Evolutionary conservation across 768 basidiomycete genomes (phyloP), one percentile per base, ranked within the genome.

Genomic region (Boletellus emodensis): DNA sequence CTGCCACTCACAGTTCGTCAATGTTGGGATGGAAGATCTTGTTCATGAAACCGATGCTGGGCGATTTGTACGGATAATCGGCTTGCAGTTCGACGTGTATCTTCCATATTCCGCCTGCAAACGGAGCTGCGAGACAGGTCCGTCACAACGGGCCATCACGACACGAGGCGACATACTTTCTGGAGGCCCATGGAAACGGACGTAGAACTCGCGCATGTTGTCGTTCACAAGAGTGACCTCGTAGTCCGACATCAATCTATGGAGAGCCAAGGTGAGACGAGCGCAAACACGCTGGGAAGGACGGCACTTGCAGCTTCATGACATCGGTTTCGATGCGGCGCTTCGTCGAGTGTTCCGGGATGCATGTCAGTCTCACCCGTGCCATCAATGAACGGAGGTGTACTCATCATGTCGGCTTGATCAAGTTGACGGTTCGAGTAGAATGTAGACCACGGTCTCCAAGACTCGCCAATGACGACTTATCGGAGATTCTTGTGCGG

Each of bases 21-120:
- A 99, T 99, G 65, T 99, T 99, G 17, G 96, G 96, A 62, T 98
- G 96, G 67, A 96, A 98, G 69, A 99, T 97, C 87, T 97, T 97
- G 81, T 99, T 99, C 92, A 96, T 94, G 72, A 99, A 99, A 2
- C 96, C 96, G 59, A 99, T 99, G 65, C 91, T 94, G 6, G 96
- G 96, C 26, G 92, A 95, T 72, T 98, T 98, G 83, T 87, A 99
- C 2, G 96, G 96, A 66, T 98, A 99, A 70, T 96, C 93, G 57
- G 97, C 93, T 20, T 95, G 96, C 18, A 99, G 79, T 67, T 99
- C 96, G 51, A 99, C 96, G 63, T 99, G 96, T 53, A 99, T 94
- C 80, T 95, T 96, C 96, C 96, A 99, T 48, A 94, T 88, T 34
- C 96, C 96, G 36, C 90, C 90, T n/a, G 90, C 84, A 65, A 98